Percentiles rank a stretch among this genome's conserved stretches.
Evolutionary conservation across 495 filamentous ascomycete species (phyloP).

Genomic region (Aspergillus conjunctus): DNA sequence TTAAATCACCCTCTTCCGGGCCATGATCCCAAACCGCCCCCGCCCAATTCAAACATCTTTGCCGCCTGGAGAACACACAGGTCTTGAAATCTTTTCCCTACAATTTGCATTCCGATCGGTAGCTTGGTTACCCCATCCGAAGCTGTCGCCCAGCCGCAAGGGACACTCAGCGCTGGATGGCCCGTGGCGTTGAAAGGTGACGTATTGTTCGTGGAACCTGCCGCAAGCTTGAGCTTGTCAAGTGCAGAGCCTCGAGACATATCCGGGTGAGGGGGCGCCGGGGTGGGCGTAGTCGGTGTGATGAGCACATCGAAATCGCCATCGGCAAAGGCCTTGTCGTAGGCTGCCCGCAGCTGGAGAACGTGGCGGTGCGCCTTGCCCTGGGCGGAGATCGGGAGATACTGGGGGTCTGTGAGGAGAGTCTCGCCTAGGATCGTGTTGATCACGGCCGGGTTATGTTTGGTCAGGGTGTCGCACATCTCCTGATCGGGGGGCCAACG

Average conservation of each 20-base stretch:
- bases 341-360: slow-evolving; percentile 46
- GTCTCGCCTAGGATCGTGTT: slow-evolving; percentile 37
- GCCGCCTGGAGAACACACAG: slow-evolving; percentile 30
- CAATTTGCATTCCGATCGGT: slow-evolving; percentile 59
- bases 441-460: slow-evolving; percentile 35
- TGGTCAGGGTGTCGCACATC: slow-evolving; percentile 37
- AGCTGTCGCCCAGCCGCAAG: slow-evolving; percentile 47
- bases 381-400: too few species aligned
- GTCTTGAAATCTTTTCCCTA: slow-evolving; percentile 54
- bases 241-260: slow-evolving; percentile 25
- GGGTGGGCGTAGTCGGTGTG: slow-evolving; percentile 45
- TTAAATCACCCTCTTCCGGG: too few species aligned
- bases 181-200: slow-evolving; percentile 57
- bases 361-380: slow-evolving; percentile 45
- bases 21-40: too few species aligned
- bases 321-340: slow-evolving; percentile 42
- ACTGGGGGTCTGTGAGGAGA: too few species aligned
- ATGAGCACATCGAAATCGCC: slow-evolving; percentile 53
- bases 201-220: slow-evolving; percentile 53
- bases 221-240: slow-evolving; percentile 36
- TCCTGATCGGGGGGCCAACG: slow-evolving; percentile 33
- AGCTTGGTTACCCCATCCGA: slow-evolving; percentile 38
- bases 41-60: slow-evolving; percentile 26
- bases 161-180: slow-evolving; percentile 57
- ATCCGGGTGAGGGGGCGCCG: slow-evolving; percentile 38